Evolutionary conservation across 2,329 filamentous ascomycete species (phyloP), one percentile per base, ranked within the genome.

Genomic region (Alternaria arborescens): DNA sequence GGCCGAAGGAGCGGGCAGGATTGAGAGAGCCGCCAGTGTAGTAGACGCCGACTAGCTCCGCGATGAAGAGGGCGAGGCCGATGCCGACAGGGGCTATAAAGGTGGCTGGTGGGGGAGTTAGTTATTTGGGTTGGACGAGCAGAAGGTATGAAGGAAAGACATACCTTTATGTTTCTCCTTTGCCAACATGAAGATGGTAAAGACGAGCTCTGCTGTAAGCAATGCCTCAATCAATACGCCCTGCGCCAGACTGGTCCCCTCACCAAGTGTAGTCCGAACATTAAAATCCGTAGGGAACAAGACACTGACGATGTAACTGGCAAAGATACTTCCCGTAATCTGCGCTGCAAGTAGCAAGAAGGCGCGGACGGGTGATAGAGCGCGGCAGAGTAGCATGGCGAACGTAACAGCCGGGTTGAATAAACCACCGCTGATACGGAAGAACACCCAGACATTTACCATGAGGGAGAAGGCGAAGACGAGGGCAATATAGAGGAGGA

Each of bases 51-150:
- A 81, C 78, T 40, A 87, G 68, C 59, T 87, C 82, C 0, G 80
- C 80, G 55, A 92, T 84, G 77, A 93, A 92, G 62, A 93, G 84
- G 0, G 89, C 84, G 8, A 92, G 79, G 1, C 91, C 91, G 69
- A 93, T 91, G 12, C 88, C 89, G 4, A 93, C 80, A 0, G 90
- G 90, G 0, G 90, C 90, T 3, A 92, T 79, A 71, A 86, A 91
- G 0, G 90, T 92, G 4, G 87, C 87, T 70, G 41, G 18, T 12
- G 34, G 18, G 6, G 38, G 26, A 32, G 40, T 66, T 48, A 64
- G 55, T 16, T 8, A 40, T 8, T 40, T 40, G n/a, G 36, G n/a
- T 40, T 40, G 43, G 40, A 11, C 12, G 11, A 24, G 5, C 10
- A 8, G 2, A 12, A 26, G 10, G 30, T 10, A 12, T 16, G 20